Conservation (phyloP, 108 stramenopile species). For the Schizochytrium sp. region DNA sequence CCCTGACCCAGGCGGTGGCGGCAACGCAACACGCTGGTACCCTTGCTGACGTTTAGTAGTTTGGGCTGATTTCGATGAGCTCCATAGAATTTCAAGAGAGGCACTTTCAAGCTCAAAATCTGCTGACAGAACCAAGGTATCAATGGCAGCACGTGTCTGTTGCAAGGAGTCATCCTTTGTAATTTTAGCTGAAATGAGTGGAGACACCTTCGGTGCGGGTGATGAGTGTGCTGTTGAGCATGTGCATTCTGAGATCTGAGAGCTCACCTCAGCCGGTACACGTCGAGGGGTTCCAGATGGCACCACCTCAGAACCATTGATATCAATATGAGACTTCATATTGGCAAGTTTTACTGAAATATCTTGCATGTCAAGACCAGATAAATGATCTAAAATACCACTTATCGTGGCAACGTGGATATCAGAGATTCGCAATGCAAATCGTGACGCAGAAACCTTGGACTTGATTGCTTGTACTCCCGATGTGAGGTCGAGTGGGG, state of each 20-base stretch:
- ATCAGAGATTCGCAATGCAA: constrained; percentile 1
- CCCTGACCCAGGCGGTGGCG: background rate
- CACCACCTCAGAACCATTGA: background rate
- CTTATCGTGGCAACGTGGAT: background rate
- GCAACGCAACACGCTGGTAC: background rate
- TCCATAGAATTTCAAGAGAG: background rate
- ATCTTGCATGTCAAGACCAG: constrained; percentile 8
- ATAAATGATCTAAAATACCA: constrained; percentile 1
- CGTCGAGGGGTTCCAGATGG: too few species aligned
- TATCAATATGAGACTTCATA: background rate
- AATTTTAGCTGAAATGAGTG: too few species aligned
- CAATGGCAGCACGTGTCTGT: background rate
- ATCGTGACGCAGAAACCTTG: background rate
- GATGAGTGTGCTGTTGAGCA: too few species aligned
- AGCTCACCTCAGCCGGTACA: too few species aligned
- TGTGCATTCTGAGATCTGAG: too few species aligned
- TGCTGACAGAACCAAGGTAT: background rate
- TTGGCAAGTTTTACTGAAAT: background rate
- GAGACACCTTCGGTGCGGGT: too few species aligned
- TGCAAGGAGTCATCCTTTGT: too few species aligned
- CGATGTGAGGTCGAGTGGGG: background rate
- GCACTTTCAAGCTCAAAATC: background rate
- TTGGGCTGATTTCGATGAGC: background rate
- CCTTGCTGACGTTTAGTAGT: background rate
- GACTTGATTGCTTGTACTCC: constrained; percentile 6